Evolutionary conservation across 768 basidiomycete genomes (phyloP).

Genomic region (Leucocoprinus sp.): DNA sequence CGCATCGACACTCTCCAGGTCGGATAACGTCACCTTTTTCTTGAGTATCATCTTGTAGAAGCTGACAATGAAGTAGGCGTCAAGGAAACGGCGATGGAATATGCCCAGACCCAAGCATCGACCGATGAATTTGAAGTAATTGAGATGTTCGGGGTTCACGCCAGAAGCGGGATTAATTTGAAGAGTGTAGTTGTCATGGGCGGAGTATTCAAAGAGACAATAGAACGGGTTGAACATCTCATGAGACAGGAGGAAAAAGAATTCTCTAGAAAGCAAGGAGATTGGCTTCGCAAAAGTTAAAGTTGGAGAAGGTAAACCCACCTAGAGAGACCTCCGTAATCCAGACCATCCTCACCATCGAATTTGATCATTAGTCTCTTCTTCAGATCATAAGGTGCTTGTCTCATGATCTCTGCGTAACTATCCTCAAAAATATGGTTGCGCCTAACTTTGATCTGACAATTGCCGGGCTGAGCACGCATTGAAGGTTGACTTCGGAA

Average conservation of each 20-base stretch:
- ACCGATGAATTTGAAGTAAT: slow-evolving; percentile 99
- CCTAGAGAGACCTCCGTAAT: slow-evolving; percentile 98
- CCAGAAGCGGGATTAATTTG: slow-evolving; percentile 98
- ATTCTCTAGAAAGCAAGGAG: slow-evolving; percentile 57
- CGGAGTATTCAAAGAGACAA: slow-evolving; percentile 98
- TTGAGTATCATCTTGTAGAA: slow-evolving; percentile 99
- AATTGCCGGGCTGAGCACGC: slow-evolving; percentile 96
- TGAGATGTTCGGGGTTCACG: slow-evolving; percentile 97
- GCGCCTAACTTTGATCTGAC: slow-evolving; percentile 96
- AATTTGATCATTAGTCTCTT: slow-evolving; percentile 99
- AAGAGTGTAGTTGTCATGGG: slow-evolving; percentile 98
- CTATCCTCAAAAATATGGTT: slow-evolving; percentile 99
- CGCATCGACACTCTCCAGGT: slow-evolving; percentile 94
- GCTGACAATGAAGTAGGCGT: slow-evolving; percentile 98
- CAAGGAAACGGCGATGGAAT: slow-evolving; percentile 98
- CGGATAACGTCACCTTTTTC: slow-evolving; percentile 92
- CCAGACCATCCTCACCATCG: slow-evolving; percentile 96
- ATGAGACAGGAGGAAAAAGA: slow-evolving; percentile 99
- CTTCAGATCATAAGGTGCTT: slow-evolving; percentile 97
- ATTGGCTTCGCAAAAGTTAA: background rate
- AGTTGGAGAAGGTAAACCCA: slow-evolving; percentile 34
- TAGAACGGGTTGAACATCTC: slow-evolving; percentile 99
- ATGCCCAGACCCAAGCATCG: slow-evolving; percentile 92
- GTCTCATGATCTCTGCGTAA: slow-evolving; percentile 99
- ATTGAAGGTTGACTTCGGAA: slow-evolving; percentile 98